These are phyloP conservation scores for Fusarium sp. DNA, from an alignment of 2,329 filamentous ascomycete species.

Conservation along the genomic window DNA sequence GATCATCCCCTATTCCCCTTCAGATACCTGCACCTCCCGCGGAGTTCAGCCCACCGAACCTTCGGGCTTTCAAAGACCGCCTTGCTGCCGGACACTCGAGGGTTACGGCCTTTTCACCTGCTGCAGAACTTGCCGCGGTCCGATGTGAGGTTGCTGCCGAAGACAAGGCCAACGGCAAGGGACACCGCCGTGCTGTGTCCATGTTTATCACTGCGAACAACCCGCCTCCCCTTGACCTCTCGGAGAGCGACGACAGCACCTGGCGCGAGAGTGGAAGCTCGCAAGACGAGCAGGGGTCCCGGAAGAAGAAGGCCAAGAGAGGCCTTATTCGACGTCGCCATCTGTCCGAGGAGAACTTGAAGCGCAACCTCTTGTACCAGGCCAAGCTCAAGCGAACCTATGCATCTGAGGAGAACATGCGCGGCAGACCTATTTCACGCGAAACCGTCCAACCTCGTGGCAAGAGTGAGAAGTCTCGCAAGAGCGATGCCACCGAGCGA, in stretches of 20 bases:
- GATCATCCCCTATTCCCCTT: conserved; percentile 9
- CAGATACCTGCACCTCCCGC: conserved; percentile 11
- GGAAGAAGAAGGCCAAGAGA: conserved; percentile 1
- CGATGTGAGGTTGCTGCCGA: conserved; percentile 18
- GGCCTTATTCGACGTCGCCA: conserved; percentile 1
- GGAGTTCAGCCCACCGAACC: background rate
- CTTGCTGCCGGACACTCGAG: conserved; percentile 3
- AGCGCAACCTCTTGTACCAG: conserved; percentile 15
- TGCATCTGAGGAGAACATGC: conserved; percentile 8
- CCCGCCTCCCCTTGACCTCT: background rate
- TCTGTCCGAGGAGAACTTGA: conserved; percentile 25
- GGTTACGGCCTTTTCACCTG: conserved; percentile 8
- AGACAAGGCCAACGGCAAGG: background rate
- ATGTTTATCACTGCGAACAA: conserved; percentile 4
- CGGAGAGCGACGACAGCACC: conserved; percentile 16
- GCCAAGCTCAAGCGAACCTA: background rate
- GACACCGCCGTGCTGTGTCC: conserved; percentile 13
- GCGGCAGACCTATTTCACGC: background rate
- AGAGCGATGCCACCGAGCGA: conserved; percentile 8
- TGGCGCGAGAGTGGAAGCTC: conserved; percentile 11
- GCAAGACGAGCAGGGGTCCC: conserved; percentile 5
- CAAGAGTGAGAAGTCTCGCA: conserved; percentile 10
- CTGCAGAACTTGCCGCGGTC: conserved; percentile 17
- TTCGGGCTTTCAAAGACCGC: conserved; percentile 18
- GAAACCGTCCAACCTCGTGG: background rate